Base-by-base conservation (phyloP, 176 grass and related monocot species). In the Themeda triandra region DNA sequence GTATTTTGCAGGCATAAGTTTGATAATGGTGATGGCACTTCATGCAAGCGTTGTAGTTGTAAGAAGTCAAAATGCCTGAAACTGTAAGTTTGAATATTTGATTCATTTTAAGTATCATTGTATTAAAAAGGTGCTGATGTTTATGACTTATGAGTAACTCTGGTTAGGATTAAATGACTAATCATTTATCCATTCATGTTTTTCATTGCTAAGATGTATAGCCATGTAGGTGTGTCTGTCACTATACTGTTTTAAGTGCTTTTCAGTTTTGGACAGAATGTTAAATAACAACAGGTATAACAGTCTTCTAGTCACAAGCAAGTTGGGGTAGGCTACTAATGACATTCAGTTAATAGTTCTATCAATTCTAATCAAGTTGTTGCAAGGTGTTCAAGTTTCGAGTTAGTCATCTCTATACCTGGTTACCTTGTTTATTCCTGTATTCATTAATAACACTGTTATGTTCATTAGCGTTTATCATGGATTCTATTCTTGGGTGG, bases 1-100 rank as follows among this genome's bases (percentile, higher is more conserved):
- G 28, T 80, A 79, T 76, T 66, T 31, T 77, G 32, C 89, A 99
- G 96, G 82, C 73, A 67, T 86, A 99, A 96, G 89, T 88, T 80
- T 28, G 93, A 96, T 37, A 93, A 85, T 62, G 86, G 83, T 59
- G 93, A 96, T 71, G 84, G 78, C 40, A 87, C 91, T 33, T 85
- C 93, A 29, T 99, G 97, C 93, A 96, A 92, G 86, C 89, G 88
- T 54, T 99, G 97, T 85, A 99, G 92, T 81, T 99, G 97, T 78
- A 99, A 99, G 91, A 99, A 99, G 71, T 99, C 96, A 65, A 99
- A 99, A 86, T 99, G 96, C 86, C 86, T 99, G 85, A 99, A 99
- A 91, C 84, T 99, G 96, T 99, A 88, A 82, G 86, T 49, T 77
- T 54, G 56, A 60, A 60, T 60, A 60, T 60, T 60, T 60, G 56